phyloP scores from a whole-genome alignment of 2,329 filamentous ascomycete genomes.

The Xylariaceae sp. region DNA sequence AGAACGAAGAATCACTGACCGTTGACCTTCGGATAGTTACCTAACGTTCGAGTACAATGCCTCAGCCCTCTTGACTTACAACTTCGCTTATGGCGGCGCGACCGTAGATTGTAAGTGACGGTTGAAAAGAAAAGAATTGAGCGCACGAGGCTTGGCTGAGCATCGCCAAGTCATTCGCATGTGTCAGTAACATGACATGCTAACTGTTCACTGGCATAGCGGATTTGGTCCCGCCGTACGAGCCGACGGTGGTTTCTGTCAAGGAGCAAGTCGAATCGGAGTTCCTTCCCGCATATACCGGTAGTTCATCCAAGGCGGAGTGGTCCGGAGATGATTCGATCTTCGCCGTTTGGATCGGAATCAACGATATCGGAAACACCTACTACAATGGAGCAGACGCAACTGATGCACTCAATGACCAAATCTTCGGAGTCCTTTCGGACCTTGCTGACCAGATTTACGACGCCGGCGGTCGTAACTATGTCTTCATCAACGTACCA shows the following conservation, averaged over 20 bases:
- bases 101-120: conserved; percentile 42
- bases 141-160: not conserved
- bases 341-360: conserved; percentile 50
- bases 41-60: conserved; percentile 45
- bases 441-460: conserved; percentile 45
- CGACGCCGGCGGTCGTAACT: conserved; percentile 51
- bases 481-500: conserved; percentile 57
- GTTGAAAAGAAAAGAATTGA: not conserved
- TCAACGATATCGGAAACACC: conserved; percentile 53
- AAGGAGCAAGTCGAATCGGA: conserved; percentile 46
- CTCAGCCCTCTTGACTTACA: conserved; percentile 46
- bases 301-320: conserved; percentile 32
- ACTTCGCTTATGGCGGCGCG: conserved; percentile 52
- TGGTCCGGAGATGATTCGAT: conserved; percentile 40
- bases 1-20: not conserved
- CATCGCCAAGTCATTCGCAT: not conserved
- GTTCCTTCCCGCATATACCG: conserved; percentile 40
- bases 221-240: conserved; percentile 48
- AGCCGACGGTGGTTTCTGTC: conserved; percentile 44
- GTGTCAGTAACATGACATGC: not conserved
- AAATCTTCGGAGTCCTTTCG: conserved; percentile 43
- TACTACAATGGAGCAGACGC: conserved; percentile 35
- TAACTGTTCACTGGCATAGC: conserved; percentile 12
- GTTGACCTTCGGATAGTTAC: conserved; percentile 32
- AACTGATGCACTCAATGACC: conserved; percentile 34